Evolutionary conservation across 305 asterid species (phyloP), one percentile per base, ranked within the genome.

Genomic region (Fraxinus albicans): DNA sequence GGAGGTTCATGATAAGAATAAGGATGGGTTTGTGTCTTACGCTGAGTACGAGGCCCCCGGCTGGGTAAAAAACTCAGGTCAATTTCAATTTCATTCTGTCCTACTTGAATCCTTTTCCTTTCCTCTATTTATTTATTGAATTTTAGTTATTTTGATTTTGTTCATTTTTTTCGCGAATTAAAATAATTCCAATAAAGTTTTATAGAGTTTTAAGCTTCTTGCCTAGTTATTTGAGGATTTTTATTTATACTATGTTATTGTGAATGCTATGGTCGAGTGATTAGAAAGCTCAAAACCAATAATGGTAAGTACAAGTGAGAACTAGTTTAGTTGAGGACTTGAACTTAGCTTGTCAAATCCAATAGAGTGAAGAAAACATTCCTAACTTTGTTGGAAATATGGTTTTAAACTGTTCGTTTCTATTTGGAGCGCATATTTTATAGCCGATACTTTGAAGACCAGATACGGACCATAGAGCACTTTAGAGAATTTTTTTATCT

Each of bases 31-130:
- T 81, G 92, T 96, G 78, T 91, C 98, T 12, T 92, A 91, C 42
- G 35, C 89, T 0, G 99, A 96, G 93, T 94, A 94, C 58, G 98
- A 96, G 84, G 94, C 98, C 33, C 99, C 99, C n/a, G 90, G 89
- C 69, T 96, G 99, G 99, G 96, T 86, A 72, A 86, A 80, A 69
- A 82, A 75, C 72, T 87, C 97, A 44, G 99, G 98, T 94, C 40
- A 84, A 9, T 84, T 34, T 40, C 77, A 2, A 17, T 72, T 9
- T 27, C 75, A 69, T 69, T 29, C 38, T 27, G 38, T 21, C 38
- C 19, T 27, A 78, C 72, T 34, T 44, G 6, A 47, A 40, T 77
- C 36, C 27, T 25, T 55, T 74, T 21, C 74, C 63, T 83, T 19
- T 25, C 35, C 73, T 73, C 19, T 25, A 34, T 8, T 80, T 36